Conservation (phyloP, 805 yeast genomes). For the Metschnikowia lochheadii region DNA sequence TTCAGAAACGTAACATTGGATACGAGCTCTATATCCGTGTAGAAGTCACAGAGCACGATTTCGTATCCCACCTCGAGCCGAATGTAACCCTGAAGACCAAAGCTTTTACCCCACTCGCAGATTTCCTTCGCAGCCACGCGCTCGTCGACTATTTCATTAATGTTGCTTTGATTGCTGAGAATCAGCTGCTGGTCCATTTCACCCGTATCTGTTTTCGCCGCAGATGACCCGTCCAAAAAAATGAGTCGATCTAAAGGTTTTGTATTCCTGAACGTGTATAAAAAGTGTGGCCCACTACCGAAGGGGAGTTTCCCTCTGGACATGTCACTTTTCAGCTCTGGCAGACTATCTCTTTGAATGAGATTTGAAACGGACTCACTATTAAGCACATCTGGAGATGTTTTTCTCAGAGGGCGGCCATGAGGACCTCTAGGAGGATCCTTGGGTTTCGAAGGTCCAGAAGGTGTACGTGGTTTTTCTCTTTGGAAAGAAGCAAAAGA, state of each 20-base stretch:
- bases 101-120: slow-evolving; percentile 52
- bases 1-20: slow-evolving; percentile 40
- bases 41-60: slow-evolving; percentile 56
- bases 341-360: not conserved
- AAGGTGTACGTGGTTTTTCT: slow-evolving; percentile 7
- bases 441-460: not conserved
- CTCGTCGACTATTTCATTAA: slow-evolving; percentile 33
- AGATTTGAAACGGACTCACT: not conserved
- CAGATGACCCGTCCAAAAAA: slow-evolving; percentile 64
- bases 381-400: not conserved
- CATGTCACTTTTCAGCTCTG: not conserved
- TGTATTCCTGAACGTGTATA: slow-evolving; percentile 46
- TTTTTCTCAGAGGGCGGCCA: not conserved
- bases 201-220: slow-evolving; percentile 54
- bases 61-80: slow-evolving; percentile 61
- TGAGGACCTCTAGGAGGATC: not conserved
- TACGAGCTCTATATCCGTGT: slow-evolving; percentile 44
- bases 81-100: slow-evolving; percentile 56
- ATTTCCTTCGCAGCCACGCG: slow-evolving; percentile 44
- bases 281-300: slow-evolving; percentile 8
- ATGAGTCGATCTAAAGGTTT: slow-evolving; percentile 48
- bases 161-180: slow-evolving; percentile 18
- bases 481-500: slow-evolving; percentile 36
- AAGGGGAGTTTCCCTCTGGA: not conserved
- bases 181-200: slow-evolving; percentile 52